Evolutionary conservation across 1,284 basidiomycete genomes (phyloP), one percentile per base, ranked within the genome.

Genomic region (Ustilago tritici): DNA sequence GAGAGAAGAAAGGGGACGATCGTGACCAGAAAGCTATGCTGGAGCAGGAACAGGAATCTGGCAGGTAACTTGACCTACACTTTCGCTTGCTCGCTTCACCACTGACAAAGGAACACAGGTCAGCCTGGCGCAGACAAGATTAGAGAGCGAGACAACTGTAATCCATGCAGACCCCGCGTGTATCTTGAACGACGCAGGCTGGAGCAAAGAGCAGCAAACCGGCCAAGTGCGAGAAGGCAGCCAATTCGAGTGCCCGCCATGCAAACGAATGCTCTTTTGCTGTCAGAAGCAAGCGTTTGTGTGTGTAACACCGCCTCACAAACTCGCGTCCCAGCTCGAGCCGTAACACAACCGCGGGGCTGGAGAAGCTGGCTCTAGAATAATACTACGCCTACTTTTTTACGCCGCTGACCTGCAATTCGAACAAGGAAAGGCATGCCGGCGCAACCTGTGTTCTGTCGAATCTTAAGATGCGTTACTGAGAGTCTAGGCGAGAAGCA

Each of bases 161-260:
- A 17, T 15, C 49, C 31, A 28, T 50, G 49, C 49, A 34, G 28
- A 50, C 49, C 49, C 49, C 49, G 49, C 49, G 49, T 50, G 49
- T 49, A 28, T 32, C 28, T 32, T 31, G 5, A 50, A 50, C 11
- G 49, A 32, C 28, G 15, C 10, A 17, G 28, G 49, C 49, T 14
- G 49, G 14, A 50, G 49, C 23, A 50, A 12, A 31, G 23, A 50
- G 49, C 49, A 50, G 31, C 10, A 50, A 28, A 31, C 11, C 28
- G 31, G 31, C 31, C 49, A 34, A 50, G 49, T 49, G 47, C n/a
- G 28, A 23, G 9, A 31, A 40, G 38, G 4, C 38, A 10, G 15
- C 15, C 38, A 10, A 40, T 5, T 17, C 10, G 15, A 40, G 23
- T 28, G 23, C 23, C 23, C 23, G 40, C 23, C 47, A 49, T 49